phyloP scores from a whole-genome alignment of 768 basidiomycete genomes.

The Fomitopsis serialis region DNA sequence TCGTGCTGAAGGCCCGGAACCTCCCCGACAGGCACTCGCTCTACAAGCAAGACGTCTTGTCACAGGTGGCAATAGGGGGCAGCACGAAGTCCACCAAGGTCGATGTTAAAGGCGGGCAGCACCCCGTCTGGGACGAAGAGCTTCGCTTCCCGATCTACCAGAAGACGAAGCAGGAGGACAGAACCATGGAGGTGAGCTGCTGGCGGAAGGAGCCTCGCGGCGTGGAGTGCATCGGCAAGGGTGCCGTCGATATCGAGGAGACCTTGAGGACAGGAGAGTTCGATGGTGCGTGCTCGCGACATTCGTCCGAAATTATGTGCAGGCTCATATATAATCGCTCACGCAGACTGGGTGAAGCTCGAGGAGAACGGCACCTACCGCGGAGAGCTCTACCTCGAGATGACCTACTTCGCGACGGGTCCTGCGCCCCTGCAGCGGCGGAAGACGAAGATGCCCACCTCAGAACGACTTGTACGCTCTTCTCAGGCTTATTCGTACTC shows the following conservation, averaged over 20 bases:
- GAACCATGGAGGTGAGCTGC: conserved; percentile 69
- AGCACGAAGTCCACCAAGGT: conserved; percentile 63
- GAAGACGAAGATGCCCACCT: conserved; percentile 25
- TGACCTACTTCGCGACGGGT: conserved; percentile 83
- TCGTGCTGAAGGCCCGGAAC: conserved; percentile 81
- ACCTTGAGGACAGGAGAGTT: conserved; percentile 85
- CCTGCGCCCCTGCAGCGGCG: conserved; percentile 38
- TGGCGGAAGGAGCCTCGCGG: conserved; percentile 77
- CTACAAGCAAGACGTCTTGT: conserved; percentile 90
- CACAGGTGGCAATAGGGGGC: conserved; percentile 54
- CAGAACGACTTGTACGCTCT: conserved; percentile 19
- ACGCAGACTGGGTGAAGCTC: conserved; percentile 65
- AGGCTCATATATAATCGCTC: conserved; percentile 5
- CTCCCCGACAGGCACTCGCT: conserved; percentile 79
- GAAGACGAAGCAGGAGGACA: conserved; percentile 44
- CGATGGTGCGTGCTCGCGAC: conserved; percentile 61
- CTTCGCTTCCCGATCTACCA: conserved; percentile 67
- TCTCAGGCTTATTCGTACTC: conserved; percentile 2
- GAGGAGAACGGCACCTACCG: conserved; percentile 53
- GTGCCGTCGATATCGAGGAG: conserved; percentile 66
- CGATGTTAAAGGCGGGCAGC: conserved; percentile 85
- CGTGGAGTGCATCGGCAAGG: conserved; percentile 72
- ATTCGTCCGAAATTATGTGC: not conserved
- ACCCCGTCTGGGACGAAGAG: conserved; percentile 91
- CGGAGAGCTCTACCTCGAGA: conserved; percentile 87